Evolutionary conservation across 2,329 filamentous ascomycete species (phyloP), one percentile per base, ranked within the genome.

Genomic region (Colletotrichum sublineola): DNA sequence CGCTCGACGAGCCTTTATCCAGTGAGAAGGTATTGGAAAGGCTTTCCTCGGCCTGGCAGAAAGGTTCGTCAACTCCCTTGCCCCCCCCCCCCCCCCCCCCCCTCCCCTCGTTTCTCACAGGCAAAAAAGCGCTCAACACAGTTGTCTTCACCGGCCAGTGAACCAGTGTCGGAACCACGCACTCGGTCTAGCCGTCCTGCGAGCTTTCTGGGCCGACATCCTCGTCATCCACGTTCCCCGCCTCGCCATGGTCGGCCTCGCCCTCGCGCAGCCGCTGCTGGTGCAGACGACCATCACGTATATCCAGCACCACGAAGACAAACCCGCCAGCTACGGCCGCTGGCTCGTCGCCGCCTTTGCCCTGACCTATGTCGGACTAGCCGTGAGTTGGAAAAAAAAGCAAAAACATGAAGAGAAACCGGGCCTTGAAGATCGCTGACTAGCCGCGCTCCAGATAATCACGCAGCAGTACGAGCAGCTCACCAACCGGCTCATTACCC

Each of bases 241-340:
- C 1, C n/a, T 80, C 38, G 75, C 75, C 1, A 77, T 77, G 52
- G 75, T 79, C 1, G 84, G 76, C 5, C 85, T 86, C 74, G 81
- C 76, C 11, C 85, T 86, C 60, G 79, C 81, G 4, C 85, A 87
- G 40, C 84, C 85, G 0, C 82, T 86, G 31, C 80, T 87, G 12
- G 82, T 86, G 68, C 67, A 78, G 57, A 73, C 75, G 46, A 78
- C 74, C 0, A 58, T 71, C 12, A 29, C 44, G 33, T 71, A 71
- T 36, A 68, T 71, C 7, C 68, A 63, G 29, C 31, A 68, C 18
- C 56, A 24, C 14, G 15, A 48, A 8, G 24, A 12, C 4, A 31
- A 8, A 9, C 24, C 56, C 5, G 74, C 71, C 0, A 77, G 79
- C 20, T 73, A 74, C 1, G 80, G 80, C 0, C 81, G 80, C 52